Evolutionary conservation across 352 stramenopile genomes (phyloP).

Genomic region (Pythium oligandrum): DNA sequence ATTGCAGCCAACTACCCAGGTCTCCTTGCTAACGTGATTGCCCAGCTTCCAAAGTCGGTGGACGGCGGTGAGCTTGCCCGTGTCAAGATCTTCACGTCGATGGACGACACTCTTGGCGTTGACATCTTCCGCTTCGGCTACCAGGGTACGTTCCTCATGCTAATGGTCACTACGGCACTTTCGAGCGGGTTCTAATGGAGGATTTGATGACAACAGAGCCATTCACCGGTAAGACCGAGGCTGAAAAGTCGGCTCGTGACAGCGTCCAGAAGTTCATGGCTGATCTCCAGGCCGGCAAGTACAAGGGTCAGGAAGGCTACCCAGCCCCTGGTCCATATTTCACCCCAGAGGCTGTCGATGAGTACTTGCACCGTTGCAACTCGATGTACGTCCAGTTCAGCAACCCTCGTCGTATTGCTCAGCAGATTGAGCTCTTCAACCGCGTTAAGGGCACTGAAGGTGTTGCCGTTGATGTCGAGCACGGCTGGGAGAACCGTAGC

Average conservation of each 20-base stretch:
- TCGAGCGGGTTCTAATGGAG: too few relatives aligned
- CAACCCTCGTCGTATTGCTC: conserved; percentile 64
- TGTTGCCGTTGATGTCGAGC: conserved; percentile 73
- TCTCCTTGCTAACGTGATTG: conserved; percentile 63
- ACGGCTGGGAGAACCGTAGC: conserved; percentile 74
- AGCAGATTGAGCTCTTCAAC: conserved; percentile 68
- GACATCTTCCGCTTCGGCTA: conserved; percentile 85
- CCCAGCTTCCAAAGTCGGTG: conserved; percentile 60
- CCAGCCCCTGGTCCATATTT: conserved; percentile 51
- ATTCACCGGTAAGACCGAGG: conserved; percentile 52
- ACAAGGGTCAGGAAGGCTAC: conserved; percentile 41
- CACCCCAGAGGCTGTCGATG: conserved; percentile 53
- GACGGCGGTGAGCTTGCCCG: conserved; percentile 61
- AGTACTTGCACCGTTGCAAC: conserved; percentile 67
- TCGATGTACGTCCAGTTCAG: conserved; percentile 82
- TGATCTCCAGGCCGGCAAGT: conserved; percentile 76
- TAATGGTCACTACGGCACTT: too few relatives aligned
- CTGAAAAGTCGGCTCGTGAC: conserved; percentile 50
- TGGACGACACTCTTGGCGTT: conserved; percentile 79
- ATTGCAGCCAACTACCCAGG: conserved; percentile 56
- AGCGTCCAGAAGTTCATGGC: conserved; percentile 65
- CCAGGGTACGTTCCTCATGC: conserved; percentile 23
- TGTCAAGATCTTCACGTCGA: conserved; percentile 89
- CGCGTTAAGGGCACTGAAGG: conserved; percentile 67
- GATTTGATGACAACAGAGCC: conserved; percentile 20